Percentiles rank a stretch among this genome's conserved stretches.
phyloP scores from a whole-genome alignment of 257 asterid genomes.

The Penstemon davidsonii region DNA sequence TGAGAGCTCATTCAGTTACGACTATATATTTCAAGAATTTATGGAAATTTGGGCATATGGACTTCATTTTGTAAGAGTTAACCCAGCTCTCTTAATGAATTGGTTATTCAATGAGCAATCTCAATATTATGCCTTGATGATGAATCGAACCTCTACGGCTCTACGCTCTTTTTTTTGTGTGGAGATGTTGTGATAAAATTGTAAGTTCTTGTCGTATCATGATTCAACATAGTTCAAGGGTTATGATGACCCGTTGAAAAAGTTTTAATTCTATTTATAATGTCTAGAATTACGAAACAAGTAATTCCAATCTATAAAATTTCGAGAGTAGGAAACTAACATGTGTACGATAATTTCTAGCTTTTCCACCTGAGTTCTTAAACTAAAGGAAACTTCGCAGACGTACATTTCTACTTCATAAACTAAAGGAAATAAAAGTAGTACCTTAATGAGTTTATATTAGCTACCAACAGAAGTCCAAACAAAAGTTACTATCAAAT shows the following conservation, averaged over 20 bases:
- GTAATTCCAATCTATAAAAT: neutral
- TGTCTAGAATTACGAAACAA: neutral
- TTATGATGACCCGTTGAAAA: too few relatives aligned
- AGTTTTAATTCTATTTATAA: too few relatives aligned
- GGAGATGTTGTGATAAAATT: too few relatives aligned
- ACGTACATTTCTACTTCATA: too few relatives aligned
- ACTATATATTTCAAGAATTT: neutral
- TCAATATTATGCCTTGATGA: too few relatives aligned
- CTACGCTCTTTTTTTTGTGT: neutral
- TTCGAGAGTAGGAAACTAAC: neutral
- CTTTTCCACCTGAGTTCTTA: neutral
- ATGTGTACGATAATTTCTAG: neutral
- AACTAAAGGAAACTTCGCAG: neutral
- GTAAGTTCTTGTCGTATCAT: too few relatives aligned
- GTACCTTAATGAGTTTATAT: neutral
- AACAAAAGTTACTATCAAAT: neutral
- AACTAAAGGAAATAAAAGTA: neutral
- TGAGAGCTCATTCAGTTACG: neutral
- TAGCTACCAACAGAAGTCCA: slow-evolving; percentile 4
- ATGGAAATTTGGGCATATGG: neutral
- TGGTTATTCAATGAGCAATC: too few relatives aligned
- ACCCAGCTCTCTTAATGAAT: too few relatives aligned
- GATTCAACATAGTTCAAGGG: neutral
- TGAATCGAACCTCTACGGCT: neutral
- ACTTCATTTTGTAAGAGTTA: too few relatives aligned